Percentiles rank a stretch among this genome's conserved stretches.
phyloP scores from a whole-genome alignment of 805 yeast genomes.

The Tetrapisispora phaffii region DNA sequence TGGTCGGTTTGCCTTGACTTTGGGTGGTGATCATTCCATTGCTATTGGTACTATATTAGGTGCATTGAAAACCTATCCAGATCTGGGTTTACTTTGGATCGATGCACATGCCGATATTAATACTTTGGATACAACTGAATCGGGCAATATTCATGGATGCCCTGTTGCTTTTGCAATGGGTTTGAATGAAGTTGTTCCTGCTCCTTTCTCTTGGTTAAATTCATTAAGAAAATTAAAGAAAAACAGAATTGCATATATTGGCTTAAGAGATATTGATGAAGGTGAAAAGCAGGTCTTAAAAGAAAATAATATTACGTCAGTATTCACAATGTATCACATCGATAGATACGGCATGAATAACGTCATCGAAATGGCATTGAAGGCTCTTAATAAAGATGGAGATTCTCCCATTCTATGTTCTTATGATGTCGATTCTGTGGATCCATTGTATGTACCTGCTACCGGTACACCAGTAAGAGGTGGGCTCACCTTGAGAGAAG shows the following conservation, averaged over 20 bases:
- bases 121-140: slow-evolving; percentile 69
- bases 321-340: slow-evolving; percentile 85
- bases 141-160: slow-evolving; percentile 94
- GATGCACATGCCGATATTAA: slow-evolving; percentile 98
- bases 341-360: slow-evolving; percentile 88
- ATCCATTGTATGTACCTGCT: slow-evolving; percentile 88
- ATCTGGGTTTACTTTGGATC: slow-evolving; percentile 87
- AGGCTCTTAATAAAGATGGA: slow-evolving; percentile 61
- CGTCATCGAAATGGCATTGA: slow-evolving; percentile 86
- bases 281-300: slow-evolving; percentile 71
- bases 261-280: slow-evolving; percentile 83
- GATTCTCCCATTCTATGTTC: slow-evolving; percentile 76
- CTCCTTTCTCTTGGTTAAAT: slow-evolving; percentile 1
- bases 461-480: slow-evolving; percentile 98
- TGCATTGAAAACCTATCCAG: slow-evolving; percentile 66
- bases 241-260: slow-evolving; percentile 78
- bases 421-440: slow-evolving; percentile 95
- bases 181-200: slow-evolving; percentile 36
- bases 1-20: slow-evolving; percentile 46
- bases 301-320: slow-evolving; percentile 64
- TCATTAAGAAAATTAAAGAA: slow-evolving; percentile 54
- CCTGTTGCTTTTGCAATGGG: slow-evolving; percentile 91
- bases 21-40: slow-evolving; percentile 96
- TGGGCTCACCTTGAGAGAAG: slow-evolving; percentile 89
- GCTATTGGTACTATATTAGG: slow-evolving; percentile 91